Evolutionary conservation across 2,329 filamentous ascomycete species (phyloP), one percentile per base, ranked within the genome.

Genomic region (Pseudocercospora pini-densiflorae): DNA sequence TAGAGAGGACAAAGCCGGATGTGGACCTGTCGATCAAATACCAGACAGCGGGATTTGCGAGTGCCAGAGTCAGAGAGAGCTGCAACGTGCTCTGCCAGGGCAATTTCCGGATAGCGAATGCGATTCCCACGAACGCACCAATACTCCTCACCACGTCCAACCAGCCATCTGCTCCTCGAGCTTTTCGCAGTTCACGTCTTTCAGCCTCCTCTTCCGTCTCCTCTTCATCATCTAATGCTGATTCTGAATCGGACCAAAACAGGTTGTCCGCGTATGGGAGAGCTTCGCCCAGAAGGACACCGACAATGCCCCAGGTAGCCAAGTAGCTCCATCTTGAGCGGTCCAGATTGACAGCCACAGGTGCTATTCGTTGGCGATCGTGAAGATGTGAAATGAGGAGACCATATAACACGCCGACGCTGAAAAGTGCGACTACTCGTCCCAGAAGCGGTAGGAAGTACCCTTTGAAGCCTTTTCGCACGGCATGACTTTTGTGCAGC

Each of bases 61-160:
- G 88, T 23, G 93, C 92, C 58, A 99, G 88, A 0, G 94, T 95
- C 27, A 96, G 80, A 0, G 94, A 96, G 21, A 96, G 89, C 79
- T 99, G 95, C n/a, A 97, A 88, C 1, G 93, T 95, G 8, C 94
- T 97, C 73, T 94, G 87, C 95, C 95, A 99, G 0, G 93, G 92
- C 9, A 97, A 87, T 79, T 92, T 92, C 70, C 95, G 90, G 83
- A 99, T 96, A 31, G 90, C 90, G 79, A 90, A 92, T 4, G 89
- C 89, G 77, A 92, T 89, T 19, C 90, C 90, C 7, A 92, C 84
- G 79, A 92, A 92, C 2, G 89, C 89, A 14, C 89, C 89, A 47
- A 92, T 85, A 65, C 89, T 89, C 67, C 90, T 82, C 10, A 92
- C 88, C 45, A 88, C 87, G 47, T 88, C 85, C 63, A 92, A 90